These are phyloP conservation scores for Yamadazyma epiphylla DNA, from an alignment of 1,139 yeast genomes.

Conservation along the genomic window DNA sequence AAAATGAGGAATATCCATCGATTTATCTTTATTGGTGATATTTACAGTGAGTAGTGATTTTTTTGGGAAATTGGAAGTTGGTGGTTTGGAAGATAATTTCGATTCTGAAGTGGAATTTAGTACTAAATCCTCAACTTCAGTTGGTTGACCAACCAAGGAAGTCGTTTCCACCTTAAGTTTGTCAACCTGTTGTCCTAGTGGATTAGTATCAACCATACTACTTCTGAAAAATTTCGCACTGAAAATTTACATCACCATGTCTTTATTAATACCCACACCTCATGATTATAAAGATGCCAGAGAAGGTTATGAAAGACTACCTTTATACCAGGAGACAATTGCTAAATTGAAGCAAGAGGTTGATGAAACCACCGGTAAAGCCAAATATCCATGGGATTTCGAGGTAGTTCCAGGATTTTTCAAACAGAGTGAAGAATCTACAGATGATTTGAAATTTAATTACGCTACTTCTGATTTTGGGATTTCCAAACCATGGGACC, in stretches of 20 bases:
- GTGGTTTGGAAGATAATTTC: too few relatives aligned
- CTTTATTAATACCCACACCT: conserved; percentile 28
- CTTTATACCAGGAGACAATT: conserved; percentile 6
- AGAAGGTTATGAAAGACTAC: conserved; percentile 14
- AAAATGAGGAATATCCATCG: background rate
- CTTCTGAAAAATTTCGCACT: conserved; percentile 1
- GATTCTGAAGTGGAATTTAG: too few relatives aligned
- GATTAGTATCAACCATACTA: too few relatives aligned
- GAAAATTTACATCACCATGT: conserved; percentile 15
- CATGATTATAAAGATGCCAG: conserved; percentile 38
- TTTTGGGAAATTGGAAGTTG: too few relatives aligned
- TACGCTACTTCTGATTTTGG: conserved; percentile 51
- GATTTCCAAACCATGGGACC: conserved; percentile 45
- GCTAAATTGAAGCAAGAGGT: conserved; percentile 22
- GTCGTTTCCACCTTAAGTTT: too few relatives aligned
- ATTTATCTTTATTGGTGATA: too few relatives aligned
- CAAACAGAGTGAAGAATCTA: conserved; percentile 41
- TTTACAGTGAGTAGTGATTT: too few relatives aligned
- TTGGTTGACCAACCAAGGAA: too few relatives aligned
- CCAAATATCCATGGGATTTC: conserved; percentile 38
- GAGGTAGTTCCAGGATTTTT: conserved; percentile 48
- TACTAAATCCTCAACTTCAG: too few relatives aligned
- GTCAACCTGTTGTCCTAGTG: too few relatives aligned
- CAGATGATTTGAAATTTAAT: conserved; percentile 49
- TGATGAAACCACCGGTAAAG: conserved; percentile 7